A percentile compares a stretch with the other conserved stretches of the same genome.
phyloP scores from a whole-genome alignment of 805 yeast genomes.

The Helenozyma baotianmanensis region DNA sequence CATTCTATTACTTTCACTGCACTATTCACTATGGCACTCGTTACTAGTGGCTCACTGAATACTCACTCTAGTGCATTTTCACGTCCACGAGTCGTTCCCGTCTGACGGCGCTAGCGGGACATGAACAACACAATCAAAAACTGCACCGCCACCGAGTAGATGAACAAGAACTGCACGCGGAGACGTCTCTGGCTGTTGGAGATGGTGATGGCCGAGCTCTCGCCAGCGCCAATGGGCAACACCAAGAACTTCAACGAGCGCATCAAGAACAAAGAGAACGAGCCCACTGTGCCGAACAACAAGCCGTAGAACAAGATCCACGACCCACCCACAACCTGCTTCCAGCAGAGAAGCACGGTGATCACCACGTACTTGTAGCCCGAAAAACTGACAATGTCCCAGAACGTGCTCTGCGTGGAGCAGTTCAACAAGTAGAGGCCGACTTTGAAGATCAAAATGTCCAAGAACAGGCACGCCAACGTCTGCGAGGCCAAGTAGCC shows the following conservation, averaged over 20 bases:
- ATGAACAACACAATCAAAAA: slow-evolving; percentile 70
- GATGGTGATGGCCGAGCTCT: slow-evolving; percentile 50
- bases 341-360: slow-evolving; percentile 51
- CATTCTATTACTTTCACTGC: too few relatives aligned
- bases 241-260: slow-evolving; percentile 67
- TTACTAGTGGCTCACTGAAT: too few relatives aligned
- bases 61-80: too few relatives aligned
- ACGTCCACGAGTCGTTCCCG: too few relatives aligned
- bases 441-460: slow-evolving; percentile 67
- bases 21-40: too few relatives aligned
- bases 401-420: slow-evolving; percentile 52
- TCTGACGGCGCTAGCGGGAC: too few relatives aligned
- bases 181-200: slow-evolving; percentile 67
- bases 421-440: slow-evolving; percentile 80
- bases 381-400: slow-evolving; percentile 84
- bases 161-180: slow-evolving; percentile 80
- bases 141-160: slow-evolving; percentile 81
- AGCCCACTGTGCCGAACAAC: slow-evolving; percentile 33
- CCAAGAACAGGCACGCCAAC: slow-evolving; percentile 74
- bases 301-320: slow-evolving; percentile 33
- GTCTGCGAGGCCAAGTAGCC: slow-evolving; percentile 86
- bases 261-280: slow-evolving; percentile 57
- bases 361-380: slow-evolving; percentile 93
- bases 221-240: slow-evolving; percentile 44
- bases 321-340: slow-evolving; percentile 37